Evolutionary conservation across 805 yeast species (phyloP), one percentile per base, ranked within the genome.

Genomic region (Huiozyma naganishii): DNA sequence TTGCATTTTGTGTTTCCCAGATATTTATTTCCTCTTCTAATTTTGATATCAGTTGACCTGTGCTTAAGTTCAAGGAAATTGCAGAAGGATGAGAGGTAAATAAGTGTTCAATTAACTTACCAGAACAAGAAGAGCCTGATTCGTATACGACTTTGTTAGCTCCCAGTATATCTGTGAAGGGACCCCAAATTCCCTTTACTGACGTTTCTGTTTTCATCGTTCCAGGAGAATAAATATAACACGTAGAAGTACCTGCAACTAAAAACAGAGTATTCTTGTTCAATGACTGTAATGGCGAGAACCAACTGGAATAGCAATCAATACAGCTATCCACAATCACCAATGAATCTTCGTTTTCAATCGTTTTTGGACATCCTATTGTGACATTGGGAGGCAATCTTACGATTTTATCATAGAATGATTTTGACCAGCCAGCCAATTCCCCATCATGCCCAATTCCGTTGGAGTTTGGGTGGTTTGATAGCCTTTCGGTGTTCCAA

Each of bases 161-260:
- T 27, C 55, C 52, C 1, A 68, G 43, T 5, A 73, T 55, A 34
- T 67, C 62, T 2, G 61, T 50, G 51, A 72, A 77, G 0, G 83
- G 83, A 0, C 84, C 83, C 84, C 84, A 78, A 4, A 76, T 59
- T 0, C 82, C 82, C 0, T 67, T 62, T 1, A 66, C 50, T 17
- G 23, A 17, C 2, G 23, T 17, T 17, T 17, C 23, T 1, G 35
- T 39, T 3, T 29, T 29, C n/a, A n/a, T 8, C 7, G 23, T 13
- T 4, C 2, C 6, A 5, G 3, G 5, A 7, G 28, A 2, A 9
- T 63, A 50, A 10, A 76, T 48, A 47, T 66, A 76, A 48, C 84
- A 78, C 0, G 82, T 76, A 6, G 80, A 75, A 0, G 83, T 78
- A 0, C 83, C 83, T 1, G 81, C 84, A 6, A 76, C 72, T 71